Evolutionary conservation across 768 basidiomycete species (phyloP).

Genomic region (Lentinula aciculospora): DNA sequence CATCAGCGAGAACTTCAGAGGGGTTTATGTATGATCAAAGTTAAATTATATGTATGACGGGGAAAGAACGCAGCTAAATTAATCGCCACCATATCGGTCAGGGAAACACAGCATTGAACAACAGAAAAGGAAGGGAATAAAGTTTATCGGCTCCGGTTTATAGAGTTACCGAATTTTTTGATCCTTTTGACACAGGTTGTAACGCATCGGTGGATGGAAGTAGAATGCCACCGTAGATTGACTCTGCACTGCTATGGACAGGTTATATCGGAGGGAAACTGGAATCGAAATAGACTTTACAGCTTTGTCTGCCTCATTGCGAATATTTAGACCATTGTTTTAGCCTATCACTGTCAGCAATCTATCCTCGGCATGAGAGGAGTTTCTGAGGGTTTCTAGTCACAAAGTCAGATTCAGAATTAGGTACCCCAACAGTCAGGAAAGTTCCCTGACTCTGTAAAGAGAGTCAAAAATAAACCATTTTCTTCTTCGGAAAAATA

Average conservation of each 20-base stretch:
- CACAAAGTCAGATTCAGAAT: no score
- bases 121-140: not conserved
- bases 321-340: not conserved
- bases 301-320: not conserved
- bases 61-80: not conserved
- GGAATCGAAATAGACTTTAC: not conserved
- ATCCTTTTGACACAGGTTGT: not conserved
- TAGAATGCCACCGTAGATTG: not conserved
- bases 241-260: conserved; percentile 4
- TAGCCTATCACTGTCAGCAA: no score
- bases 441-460: no score
- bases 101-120: not conserved
- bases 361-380: no score
- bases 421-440: no score
- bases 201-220: not conserved
- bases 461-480: no score
- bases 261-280: conserved; percentile 3
- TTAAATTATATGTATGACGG: not conserved
- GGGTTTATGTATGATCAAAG: not conserved
- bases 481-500: no score
- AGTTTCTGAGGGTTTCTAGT: no score
- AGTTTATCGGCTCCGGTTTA: not conserved
- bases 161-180: not conserved
- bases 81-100: not conserved
- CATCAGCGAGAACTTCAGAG: conserved; percentile 8